phyloP scores from a whole-genome alignment of 2,329 filamentous ascomycete species.

The Pseudogymnoascus verrucosus region DNA sequence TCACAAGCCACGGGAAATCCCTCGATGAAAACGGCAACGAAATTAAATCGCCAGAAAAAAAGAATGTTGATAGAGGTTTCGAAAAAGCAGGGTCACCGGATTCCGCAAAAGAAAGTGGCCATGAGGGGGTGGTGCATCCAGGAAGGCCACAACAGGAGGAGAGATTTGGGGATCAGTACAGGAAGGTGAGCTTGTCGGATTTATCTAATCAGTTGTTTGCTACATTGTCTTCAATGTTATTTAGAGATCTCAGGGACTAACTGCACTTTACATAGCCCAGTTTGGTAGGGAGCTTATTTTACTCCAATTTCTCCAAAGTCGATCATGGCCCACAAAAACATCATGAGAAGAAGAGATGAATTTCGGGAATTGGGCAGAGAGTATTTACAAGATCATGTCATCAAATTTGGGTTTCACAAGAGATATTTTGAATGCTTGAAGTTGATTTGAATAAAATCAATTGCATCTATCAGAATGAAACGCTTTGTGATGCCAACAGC shows the following conservation, averaged over 20 bases:
- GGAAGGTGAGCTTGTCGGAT: neutral
- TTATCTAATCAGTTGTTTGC: neutral
- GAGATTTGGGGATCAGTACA: constrained; percentile 5
- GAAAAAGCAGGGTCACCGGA: constrained; percentile 1
- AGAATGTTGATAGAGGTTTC: neutral
- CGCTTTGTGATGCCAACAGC: constrained; percentile 1
- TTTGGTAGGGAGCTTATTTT: neutral
- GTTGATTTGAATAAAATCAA: constrained; percentile 6
- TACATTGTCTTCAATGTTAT: neutral
- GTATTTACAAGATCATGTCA: neutral
- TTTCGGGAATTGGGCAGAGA: neutral
- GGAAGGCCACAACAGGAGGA: constrained; percentile 2
- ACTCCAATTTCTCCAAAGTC: neutral
- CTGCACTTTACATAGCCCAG: neutral
- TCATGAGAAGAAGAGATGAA: neutral
- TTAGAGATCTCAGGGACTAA: neutral
- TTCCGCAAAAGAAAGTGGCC: neutral
- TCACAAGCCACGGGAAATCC: neutral
- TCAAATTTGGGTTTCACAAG: neutral
- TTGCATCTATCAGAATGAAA: constrained; percentile 5
- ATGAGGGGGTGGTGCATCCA: neutral
- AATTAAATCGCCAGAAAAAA: neutral
- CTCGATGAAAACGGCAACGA: neutral
- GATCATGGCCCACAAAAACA: neutral
- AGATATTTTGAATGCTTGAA: neutral